These are phyloP conservation scores for Lophium mytilinum DNA, from an alignment of 495 filamentous ascomycete species.

Conservation along the genomic window DNA sequence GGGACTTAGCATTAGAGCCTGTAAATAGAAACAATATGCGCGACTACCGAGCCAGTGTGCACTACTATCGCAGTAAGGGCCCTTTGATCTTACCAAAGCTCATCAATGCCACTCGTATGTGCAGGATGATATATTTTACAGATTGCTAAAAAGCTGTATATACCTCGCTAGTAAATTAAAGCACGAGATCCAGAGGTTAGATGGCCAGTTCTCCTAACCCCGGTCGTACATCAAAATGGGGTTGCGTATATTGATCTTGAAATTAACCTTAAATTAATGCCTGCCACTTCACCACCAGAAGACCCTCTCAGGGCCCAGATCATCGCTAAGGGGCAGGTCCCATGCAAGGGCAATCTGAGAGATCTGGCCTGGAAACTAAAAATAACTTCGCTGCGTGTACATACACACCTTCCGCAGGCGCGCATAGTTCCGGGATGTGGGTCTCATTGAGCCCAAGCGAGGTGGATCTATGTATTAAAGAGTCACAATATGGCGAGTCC, in stretches of 20 bases:
- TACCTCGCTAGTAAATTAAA: constrained; percentile 5
- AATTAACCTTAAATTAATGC: constrained; percentile 31
- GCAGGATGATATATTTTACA: constrained; percentile 13
- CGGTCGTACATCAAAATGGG: constrained; percentile 26
- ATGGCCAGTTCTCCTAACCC: constrained; percentile 4
- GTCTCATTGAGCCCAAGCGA: no score
- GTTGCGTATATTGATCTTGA: constrained; percentile 24
- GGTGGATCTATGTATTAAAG: no score
- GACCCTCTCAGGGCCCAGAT: constrained; percentile 1
- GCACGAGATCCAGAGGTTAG: neutral
- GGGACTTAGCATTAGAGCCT: constrained; percentile 11
- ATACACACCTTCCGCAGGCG: no score
- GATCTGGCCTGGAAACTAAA: constrained; percentile 11
- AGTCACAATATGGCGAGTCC: no score
- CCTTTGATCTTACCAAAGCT: constrained; percentile 6
- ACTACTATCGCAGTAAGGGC: constrained; percentile 6
- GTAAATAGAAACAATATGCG: constrained; percentile 23
- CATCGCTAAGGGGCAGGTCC: constrained; percentile 9
- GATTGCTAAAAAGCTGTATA: constrained; percentile 25
- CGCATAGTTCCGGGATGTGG: no score
- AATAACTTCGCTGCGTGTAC: constrained; percentile 14
- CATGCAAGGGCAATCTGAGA: constrained; percentile 17
- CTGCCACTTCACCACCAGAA: constrained; percentile 14
- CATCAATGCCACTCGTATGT: constrained; percentile 25
- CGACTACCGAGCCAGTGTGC: neutral